A percentile compares a stretch with the other conserved stretches of the same genome.
These are phyloP conservation scores for Penicillium crustosum DNA, from an alignment of 2,329 filamentous ascomycete genomes.

Conservation along the genomic window DNA sequence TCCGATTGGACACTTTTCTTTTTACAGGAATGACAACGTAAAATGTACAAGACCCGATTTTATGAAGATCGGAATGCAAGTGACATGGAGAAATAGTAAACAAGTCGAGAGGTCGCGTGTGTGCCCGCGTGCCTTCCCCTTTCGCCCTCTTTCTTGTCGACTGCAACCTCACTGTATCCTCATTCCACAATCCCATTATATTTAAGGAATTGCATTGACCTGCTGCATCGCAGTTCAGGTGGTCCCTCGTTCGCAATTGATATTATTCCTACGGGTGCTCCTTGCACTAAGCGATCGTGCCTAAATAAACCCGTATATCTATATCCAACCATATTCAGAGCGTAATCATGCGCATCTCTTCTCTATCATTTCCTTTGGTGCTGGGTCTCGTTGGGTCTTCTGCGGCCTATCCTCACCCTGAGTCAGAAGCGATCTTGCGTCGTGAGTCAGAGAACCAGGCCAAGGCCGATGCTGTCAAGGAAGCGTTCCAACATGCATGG, in stretches of 20 bases:
- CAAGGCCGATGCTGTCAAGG: conserved; percentile 62
- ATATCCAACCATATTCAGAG: background rate
- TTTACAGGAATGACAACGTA: background rate
- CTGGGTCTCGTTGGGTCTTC: conserved; percentile 27
- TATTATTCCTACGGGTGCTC: background rate
- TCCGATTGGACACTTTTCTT: background rate
- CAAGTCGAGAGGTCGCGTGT: conserved; percentile 2
- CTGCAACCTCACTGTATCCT: conserved; percentile 9
- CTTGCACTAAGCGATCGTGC: background rate
- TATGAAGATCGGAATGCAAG: conserved; percentile 2
- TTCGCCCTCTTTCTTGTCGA: conserved; percentile 6
- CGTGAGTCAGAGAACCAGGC: conserved; percentile 16
- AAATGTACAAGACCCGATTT: background rate
- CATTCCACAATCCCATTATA: conserved; percentile 8
- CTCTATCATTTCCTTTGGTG: conserved; percentile 27
- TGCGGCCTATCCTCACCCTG: conserved; percentile 22
- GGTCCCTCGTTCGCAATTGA: conserved; percentile 20
- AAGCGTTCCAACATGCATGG: conserved; percentile 70
- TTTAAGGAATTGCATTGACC: conserved; percentile 24
- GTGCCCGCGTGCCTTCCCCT: conserved; percentile 8
- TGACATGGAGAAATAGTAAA: background rate
- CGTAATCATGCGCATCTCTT: conserved; percentile 27
- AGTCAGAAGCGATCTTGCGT: conserved; percentile 15
- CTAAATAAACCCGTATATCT: conserved; percentile 7
- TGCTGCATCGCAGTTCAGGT: conserved; percentile 12